Evolutionary conservation across 108 stramenopile genomes (phyloP).

Genomic region (Skeletonema costatum): DNA sequence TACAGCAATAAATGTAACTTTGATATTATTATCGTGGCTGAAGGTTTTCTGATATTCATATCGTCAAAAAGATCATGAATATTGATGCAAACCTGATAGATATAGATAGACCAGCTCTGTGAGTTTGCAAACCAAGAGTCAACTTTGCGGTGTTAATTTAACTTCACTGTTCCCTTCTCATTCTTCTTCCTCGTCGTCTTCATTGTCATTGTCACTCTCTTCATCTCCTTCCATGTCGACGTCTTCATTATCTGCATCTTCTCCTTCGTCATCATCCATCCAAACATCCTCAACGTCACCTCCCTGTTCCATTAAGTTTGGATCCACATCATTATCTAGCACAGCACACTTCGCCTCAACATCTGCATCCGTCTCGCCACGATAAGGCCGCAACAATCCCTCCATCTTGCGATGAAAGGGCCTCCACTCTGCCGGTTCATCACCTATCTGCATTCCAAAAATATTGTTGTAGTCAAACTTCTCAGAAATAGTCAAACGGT

Average conservation of each 20-base stretch:
- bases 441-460: neutral
- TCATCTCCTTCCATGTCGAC: too few relatives aligned
- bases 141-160: too few relatives aligned
- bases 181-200: too few relatives aligned
- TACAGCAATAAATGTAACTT: too few relatives aligned
- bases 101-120: too few relatives aligned
- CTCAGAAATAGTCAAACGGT: neutral
- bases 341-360: conserved; percentile 53
- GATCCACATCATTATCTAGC: conserved; percentile 75
- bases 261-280: conserved; percentile 58
- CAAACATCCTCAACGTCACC: conserved; percentile 46
- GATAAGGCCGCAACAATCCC: neutral
- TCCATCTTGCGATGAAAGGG: neutral
- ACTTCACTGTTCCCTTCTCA: too few relatives aligned
- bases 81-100: too few relatives aligned
- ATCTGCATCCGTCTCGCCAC: conserved; percentile 55
- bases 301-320: conserved; percentile 45
- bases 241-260: conserved; percentile 24
- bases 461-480: neutral
- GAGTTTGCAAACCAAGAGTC: too few relatives aligned
- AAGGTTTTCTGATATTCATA: too few relatives aligned
- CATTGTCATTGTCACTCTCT: too few relatives aligned
- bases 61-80: too few relatives aligned
- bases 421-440: neutral
- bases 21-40: too few relatives aligned